Evolutionary conservation across 306 rosid species (phyloP).

Genomic region (Sechiopsis laciniata): DNA sequence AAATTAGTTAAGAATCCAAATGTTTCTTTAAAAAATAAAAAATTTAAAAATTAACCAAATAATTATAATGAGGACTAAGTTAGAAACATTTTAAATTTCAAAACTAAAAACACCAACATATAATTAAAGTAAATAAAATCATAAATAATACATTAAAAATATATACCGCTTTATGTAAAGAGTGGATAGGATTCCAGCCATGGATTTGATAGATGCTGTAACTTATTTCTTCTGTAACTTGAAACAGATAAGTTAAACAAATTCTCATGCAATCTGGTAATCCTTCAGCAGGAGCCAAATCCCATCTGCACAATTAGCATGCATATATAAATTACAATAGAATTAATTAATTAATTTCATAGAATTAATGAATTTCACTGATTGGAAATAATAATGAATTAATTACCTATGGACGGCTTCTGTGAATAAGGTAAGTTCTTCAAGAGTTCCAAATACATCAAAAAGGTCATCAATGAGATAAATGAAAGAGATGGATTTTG

Average conservation of each 20-base stretch:
- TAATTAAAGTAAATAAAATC: too few relatives aligned
- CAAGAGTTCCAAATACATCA: constrained; percentile 51
- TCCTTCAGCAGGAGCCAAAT: constrained; percentile 30
- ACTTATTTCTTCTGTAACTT: constrained; percentile 49
- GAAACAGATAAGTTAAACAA: constrained; percentile 39
- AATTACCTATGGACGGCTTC: constrained; percentile 44
- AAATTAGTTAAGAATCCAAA: too few relatives aligned
- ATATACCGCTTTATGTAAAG: constrained; percentile 29
- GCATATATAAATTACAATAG: not conserved
- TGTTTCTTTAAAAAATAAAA: too few relatives aligned
- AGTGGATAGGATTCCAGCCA: constrained; percentile 44
- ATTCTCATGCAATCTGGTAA: constrained; percentile 51
- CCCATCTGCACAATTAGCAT: constrained; percentile 42
- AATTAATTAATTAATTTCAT: not conserved
- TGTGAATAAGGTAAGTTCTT: constrained; percentile 53
- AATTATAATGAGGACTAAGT: too few relatives aligned
- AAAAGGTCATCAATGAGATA: constrained; percentile 62
- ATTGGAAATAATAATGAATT: not conserved
- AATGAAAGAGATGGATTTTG: constrained; percentile 57
- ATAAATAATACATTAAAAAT: too few relatives aligned
- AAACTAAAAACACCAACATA: too few relatives aligned
- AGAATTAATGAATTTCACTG: too few relatives aligned
- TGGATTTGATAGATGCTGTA: constrained; percentile 33
- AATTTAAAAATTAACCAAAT: too few relatives aligned
- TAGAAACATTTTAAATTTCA: too few relatives aligned